Evolutionary conservation across 2,329 filamentous ascomycete species (phyloP), one percentile per base, ranked within the genome.

Genomic region (Colletotrichum navitas): DNA sequence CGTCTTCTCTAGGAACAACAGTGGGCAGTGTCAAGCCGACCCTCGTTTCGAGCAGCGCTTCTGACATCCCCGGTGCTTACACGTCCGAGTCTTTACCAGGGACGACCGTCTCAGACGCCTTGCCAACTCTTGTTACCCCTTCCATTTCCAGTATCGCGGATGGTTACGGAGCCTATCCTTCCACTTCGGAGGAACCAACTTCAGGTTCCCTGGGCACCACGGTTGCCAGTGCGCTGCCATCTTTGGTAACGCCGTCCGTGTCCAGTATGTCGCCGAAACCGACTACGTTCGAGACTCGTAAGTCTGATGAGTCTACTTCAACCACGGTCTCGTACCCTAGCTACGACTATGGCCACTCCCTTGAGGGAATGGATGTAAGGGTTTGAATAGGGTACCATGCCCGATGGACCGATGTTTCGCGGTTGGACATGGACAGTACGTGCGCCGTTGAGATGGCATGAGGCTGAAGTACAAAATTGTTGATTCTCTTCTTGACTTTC

Each of bases 401-500:
- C 2, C 18, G 16, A 14, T 8, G 18, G 39, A n/a, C 24, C 10
- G 21, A 18, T 14, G 24, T 32, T 5, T 32, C 5, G n/a, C 18
- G 2, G 6, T n/a, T 6, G 18, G 26, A 18, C 7, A 3, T 58
- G 16, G 10, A 41, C 39, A 8, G 36, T 29, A 12, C 5, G 16
- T 10, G 21, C 7, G 62, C 21, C 2, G 1, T 10, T 26, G 34
- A 7, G 18, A 16, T 12, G 41, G 14, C 34, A 18, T 3, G 12
- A 24, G 26, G n/a, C 32, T 43, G 51, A 32, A 63, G 58, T 68
- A 71, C 52, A 71, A 71, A 71, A 45, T 24, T 49, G 43, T 36
- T 29, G 26, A 32, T 71, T 68, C 68, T 43, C 45, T 71, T 71
- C 68, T 68, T 68, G 58, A 68, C 68, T 16, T 68, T 71, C 68